Evolutionary conservation across 768 basidiomycete species (phyloP), one percentile per base, ranked within the genome.

Genomic region (Psilocybe azurescens): DNA sequence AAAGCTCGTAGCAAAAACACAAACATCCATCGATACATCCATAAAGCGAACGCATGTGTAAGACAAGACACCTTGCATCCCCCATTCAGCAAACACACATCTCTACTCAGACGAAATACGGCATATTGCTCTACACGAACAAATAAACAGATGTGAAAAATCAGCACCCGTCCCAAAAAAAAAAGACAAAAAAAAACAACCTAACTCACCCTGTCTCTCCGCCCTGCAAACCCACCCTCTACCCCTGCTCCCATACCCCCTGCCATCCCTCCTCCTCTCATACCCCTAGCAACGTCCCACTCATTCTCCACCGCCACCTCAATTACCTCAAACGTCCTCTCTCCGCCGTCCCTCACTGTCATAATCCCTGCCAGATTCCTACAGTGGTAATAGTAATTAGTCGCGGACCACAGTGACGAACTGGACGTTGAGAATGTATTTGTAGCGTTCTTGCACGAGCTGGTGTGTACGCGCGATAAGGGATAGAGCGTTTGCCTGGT

Each of bases 381-480:
- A 30, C 72, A 73, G 7, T 73, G 75, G 62, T 83, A 85, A 61
- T 82, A 95, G 72, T 94, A 94, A 70, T 94, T 96, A 32, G 93
- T 93, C 53, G 94, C 94, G 5, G 88, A 89, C 94, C 94, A 97
- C 9, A 97, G 94, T 97, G 11, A 95, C 94, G 18, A 97, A 90
- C 65, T 89, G 83, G 63, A 90, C 86, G 72, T 97, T 93, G 68
- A 98, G 97, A 96, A 98, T 97, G 73, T 95, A 90, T 78, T 98
- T 99, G 79, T 86, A 95, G 1, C 95, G 95, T 74, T 96, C 94
- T 74, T 96, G 94, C 1, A 98, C 97, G 18, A 99, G 88, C 72
- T 99, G 97, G 74, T 99, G 97, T 1, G 97, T 97, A 36, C 97
- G 87, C 2, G 96, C 96, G 67, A 99, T 95, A 44, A 99, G 86